phyloP scores from a whole-genome alignment of 441 rosid species.

The Pelargonium fulgidum region DNA sequence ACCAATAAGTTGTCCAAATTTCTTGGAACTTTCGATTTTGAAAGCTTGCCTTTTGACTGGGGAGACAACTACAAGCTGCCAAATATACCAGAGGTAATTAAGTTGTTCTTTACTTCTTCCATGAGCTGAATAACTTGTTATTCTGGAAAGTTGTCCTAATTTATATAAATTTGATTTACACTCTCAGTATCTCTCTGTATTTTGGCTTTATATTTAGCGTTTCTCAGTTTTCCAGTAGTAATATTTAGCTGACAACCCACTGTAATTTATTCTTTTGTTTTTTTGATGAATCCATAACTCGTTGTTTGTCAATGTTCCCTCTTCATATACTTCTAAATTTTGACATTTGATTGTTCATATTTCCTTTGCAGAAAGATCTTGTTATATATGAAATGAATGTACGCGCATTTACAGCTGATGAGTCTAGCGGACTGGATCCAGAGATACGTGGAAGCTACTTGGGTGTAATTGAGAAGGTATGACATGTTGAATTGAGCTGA shows the following conservation, averaged over 20 bases:
- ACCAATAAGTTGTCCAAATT: constrained; percentile 49
- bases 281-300: too few species aligned
- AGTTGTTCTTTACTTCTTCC: constrained; percentile 13
- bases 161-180: constrained; percentile 5
- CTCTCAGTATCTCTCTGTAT: neutral
- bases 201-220: neutral
- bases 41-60: constrained; percentile 74
- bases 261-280: too few species aligned
- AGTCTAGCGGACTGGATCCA: constrained; percentile 75
- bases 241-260: neutral
- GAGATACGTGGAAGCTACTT: constrained; percentile 65
- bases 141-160: constrained; percentile 10
- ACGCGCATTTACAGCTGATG: constrained; percentile 85
- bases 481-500: constrained; percentile 13
- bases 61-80: constrained; percentile 66
- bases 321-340: constrained; percentile 12
- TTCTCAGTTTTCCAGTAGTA: neutral
- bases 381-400: constrained; percentile 93
- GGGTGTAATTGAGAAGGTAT: constrained; percentile 82
- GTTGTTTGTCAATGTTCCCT: neutral
- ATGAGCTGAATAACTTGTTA: constrained; percentile 10
- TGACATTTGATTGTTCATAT: neutral
- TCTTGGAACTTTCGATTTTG: constrained; percentile 82
- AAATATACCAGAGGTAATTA: constrained; percentile 66
- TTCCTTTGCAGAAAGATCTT: constrained; percentile 72